These are phyloP conservation scores for Rubus idaeus DNA, from an alignment of 306 rosid genomes.

Conservation along the genomic window DNA sequence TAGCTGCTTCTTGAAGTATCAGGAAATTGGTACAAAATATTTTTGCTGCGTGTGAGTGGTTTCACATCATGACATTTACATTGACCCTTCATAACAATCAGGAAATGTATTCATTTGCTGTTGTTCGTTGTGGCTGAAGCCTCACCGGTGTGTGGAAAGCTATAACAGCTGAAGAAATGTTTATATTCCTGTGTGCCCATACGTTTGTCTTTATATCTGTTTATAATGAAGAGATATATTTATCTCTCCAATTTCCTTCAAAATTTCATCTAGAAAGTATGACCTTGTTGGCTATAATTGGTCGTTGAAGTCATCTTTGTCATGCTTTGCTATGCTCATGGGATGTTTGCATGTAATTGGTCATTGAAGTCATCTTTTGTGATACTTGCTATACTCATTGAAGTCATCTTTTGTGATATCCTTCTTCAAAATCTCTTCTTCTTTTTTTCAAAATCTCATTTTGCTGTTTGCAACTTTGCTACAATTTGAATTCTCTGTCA, in stretches of 20 bases:
- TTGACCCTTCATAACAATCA: too few species aligned
- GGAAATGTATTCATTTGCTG: background rate
- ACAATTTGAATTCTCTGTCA: background rate
- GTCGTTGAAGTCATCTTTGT: too few species aligned
- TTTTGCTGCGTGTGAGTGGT: background rate
- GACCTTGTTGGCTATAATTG: too few species aligned
- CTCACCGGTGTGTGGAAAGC: background rate
- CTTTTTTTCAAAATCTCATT: background rate
- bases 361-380: background rate
- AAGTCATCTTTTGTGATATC: background rate
- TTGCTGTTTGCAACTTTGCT: background rate
- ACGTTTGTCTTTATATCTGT: background rate
- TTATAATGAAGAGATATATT: too few species aligned
- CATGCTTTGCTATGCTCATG: too few species aligned
- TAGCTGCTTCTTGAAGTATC: slow-evolving; percentile 2
- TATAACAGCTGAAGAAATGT: background rate
- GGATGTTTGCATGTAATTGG: too few species aligned
- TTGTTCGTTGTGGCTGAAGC: background rate
- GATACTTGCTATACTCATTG: background rate
- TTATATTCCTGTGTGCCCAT: background rate
- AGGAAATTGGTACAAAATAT: background rate
- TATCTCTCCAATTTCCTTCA: too few species aligned
- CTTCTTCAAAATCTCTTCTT: too few species aligned
- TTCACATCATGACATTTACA: background rate
- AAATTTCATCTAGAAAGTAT: too few species aligned